Base-by-base conservation (phyloP, 139 green algal species). In the Volvox africanus region DNA sequence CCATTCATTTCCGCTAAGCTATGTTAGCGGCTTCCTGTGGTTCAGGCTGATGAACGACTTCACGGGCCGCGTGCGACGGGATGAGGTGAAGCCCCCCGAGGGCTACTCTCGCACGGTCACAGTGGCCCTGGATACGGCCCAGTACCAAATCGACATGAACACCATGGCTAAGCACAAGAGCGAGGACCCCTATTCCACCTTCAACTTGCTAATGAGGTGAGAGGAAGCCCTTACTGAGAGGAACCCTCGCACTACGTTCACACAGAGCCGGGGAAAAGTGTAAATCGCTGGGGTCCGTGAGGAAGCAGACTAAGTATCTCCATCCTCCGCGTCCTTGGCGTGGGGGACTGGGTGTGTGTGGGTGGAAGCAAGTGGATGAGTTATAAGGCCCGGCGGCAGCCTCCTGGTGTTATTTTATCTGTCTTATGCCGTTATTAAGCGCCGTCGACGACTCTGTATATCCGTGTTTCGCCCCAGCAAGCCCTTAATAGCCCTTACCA, bases 31-130 rank as follows among this genome's bases (percentile, higher is more conserved):
- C n/a, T n/a, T n/a, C 11, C 65, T 28, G 21, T 28, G 21, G 24
- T 94, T 94, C 21, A 93, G 92, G 79, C 95, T 99, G 20, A 98
- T 99, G 97, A 99, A 99, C 91, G 97, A 99, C 94, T 99, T 99
- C 94, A 98, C 95, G 0, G 98, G 97, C 24, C 92, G 97, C 13
- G 93, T 97, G 73, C 94, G 95, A 61, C 88, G 89, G 0, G 96
- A 98, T 19, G 96, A 99, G 35, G 87, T 91, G 68, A 94, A 95
- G 78, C 94, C 94, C 5, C 91, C 93, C 22, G 67, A 93, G 68
- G 98, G 98, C 81, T 94, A 92, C 36, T 67, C 88, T 61, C 96
- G 98, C 71, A 99, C 97, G 32, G 26, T 99, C 18, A 95, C 94
- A 0, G 88, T 99, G 30, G 96, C 96, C 9, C 91, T 99, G 82